Conservation (phyloP, 2,329 filamentous ascomycete species). For the Lachnellula suecica region DNA sequence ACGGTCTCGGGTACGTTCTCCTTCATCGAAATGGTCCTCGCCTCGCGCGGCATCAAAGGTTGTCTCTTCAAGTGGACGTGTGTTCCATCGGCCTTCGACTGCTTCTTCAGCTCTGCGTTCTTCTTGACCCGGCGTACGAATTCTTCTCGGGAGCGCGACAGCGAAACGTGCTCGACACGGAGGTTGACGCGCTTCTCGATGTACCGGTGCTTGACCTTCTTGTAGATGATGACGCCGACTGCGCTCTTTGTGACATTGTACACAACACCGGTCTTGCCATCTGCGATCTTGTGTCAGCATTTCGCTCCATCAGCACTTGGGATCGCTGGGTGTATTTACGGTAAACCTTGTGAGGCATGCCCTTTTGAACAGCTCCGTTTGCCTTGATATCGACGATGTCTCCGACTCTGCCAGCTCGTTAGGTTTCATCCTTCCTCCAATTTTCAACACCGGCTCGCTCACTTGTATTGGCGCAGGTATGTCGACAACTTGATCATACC, state of each 20-base stretch:
- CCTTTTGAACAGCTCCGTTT: slow-evolving; percentile 98
- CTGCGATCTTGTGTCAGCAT: slow-evolving; percentile 99
- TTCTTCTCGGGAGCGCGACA: slow-evolving; percentile 93
- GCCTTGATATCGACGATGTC: slow-evolving; percentile 99
- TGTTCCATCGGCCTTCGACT: slow-evolving; percentile 88
- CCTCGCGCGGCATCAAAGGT: slow-evolving; percentile 75
- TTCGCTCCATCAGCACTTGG: too few relatives aligned
- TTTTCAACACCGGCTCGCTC: slow-evolving; percentile 36
- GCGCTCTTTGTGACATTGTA: slow-evolving; percentile 99
- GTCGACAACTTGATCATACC: slow-evolving; percentile 91
- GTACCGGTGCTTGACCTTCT: slow-evolving; percentile 99
- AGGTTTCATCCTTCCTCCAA: slow-evolving; percentile 33
- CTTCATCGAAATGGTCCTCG: slow-evolving; percentile 75
- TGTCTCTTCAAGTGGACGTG: slow-evolving; percentile 92
- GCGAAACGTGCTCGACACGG: slow-evolving; percentile 93
- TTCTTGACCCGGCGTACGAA: slow-evolving; percentile 96
- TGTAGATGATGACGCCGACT: slow-evolving; percentile 98
- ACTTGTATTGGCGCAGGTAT: slow-evolving; percentile 94
- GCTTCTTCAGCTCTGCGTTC: slow-evolving; percentile 88
- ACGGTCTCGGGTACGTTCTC: slow-evolving; percentile 90
- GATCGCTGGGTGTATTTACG: slow-evolving; percentile 2
- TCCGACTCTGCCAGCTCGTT: slow-evolving; percentile 69
- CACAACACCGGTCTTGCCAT: slow-evolving; percentile 97
- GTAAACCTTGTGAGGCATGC: slow-evolving; percentile 35
- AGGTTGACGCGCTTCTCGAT: slow-evolving; percentile 99